Base-by-base conservation (phyloP, 768 basidiomycete species). In the Boletellus emodensis region DNA sequence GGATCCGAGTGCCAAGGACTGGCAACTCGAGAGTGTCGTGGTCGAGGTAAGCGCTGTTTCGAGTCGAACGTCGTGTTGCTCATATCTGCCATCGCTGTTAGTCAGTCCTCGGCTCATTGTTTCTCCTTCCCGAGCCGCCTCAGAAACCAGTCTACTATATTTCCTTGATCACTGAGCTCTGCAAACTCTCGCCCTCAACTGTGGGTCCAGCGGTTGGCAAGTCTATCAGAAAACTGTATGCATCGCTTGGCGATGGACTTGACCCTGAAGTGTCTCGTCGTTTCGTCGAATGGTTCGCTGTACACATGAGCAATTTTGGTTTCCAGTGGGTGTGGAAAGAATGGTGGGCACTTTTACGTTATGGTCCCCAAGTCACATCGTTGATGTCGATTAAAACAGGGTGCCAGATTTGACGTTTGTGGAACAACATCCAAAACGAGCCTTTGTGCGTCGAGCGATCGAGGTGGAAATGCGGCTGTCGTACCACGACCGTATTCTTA, bases 251-350 rank as follows among this genome's bases (percentile, higher is more conserved):
- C 0, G 87, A 90, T 35, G 93, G 90, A 0, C 73, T 98, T 28
- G 95, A 97, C 55, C 81, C 90, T 8, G 94, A 95, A 53, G 73
- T 90, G 45, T 75, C 85, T 2, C 80, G 85, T 42, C 76, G 91
- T 28, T 89, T 94, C 51, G 84, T 90, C 0, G 94, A 97, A 53
- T 99, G 96, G 96, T 96, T 98, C 59, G 80, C 91, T 2, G 77
- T 89, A 2, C 96, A 99, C 61, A 87, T 99, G 84, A 94, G 91
- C 57, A 99, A 99, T 71, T 99, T 97, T 66, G 87, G 85, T 22
- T 99, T 97, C 71, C 84, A 87, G 61, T 98, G 96, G 96, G 92
- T 96, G 13, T 99, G 96, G 96, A 94, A 92, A 62, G 96, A 98
- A 78, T 99, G 96, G 95, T 94, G 45, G 40, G 84, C 6, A 14